These are phyloP conservation scores for Plectosphaerella cucumerina DNA, from an alignment of 2,329 filamentous ascomycete genomes.

Conservation along the genomic window DNA sequence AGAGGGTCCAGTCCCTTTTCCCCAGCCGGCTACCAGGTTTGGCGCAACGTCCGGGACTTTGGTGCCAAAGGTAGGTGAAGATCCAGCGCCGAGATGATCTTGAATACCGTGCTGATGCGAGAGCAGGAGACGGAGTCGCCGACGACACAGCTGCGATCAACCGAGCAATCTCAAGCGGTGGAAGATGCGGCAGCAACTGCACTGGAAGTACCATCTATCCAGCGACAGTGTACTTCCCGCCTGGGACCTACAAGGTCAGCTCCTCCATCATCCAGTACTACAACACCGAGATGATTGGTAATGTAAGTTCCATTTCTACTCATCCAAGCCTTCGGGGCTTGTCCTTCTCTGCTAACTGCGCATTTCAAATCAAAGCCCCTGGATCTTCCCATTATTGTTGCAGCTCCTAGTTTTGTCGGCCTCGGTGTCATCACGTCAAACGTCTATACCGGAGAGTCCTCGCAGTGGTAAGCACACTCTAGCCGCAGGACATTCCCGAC, in stretches of 20 bases:
- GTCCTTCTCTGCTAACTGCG: neutral
- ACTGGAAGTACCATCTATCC: conserved; percentile 22
- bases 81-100: too few relatives aligned
- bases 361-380: conserved; percentile 31
- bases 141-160: conserved; percentile 55
- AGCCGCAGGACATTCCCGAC: too few relatives aligned
- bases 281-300: conserved; percentile 58
- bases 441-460: conserved; percentile 25
- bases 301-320: conserved; percentile 26
- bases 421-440: conserved; percentile 44
- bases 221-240: conserved; percentile 22
- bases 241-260: conserved; percentile 54
- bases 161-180: conserved; percentile 31
- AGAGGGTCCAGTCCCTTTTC: too few relatives aligned
- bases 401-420: conserved; percentile 48
- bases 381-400: conserved; percentile 36
- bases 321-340: too few relatives aligned
- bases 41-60: conserved; percentile 36
- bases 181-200: conserved; percentile 24
- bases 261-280: conserved; percentile 58
- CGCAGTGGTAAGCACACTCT: too few relatives aligned
- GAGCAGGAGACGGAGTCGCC: conserved; percentile 25
- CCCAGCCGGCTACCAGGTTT: conserved; percentile 33
- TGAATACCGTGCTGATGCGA: too few relatives aligned
- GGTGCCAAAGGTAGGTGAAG: too few relatives aligned